A percentile compares a stretch with the other conserved stretches of the same genome.
phyloP scores from a whole-genome alignment of 495 filamentous ascomycete genomes.

The Lasiosphaeris hirsuta region DNA sequence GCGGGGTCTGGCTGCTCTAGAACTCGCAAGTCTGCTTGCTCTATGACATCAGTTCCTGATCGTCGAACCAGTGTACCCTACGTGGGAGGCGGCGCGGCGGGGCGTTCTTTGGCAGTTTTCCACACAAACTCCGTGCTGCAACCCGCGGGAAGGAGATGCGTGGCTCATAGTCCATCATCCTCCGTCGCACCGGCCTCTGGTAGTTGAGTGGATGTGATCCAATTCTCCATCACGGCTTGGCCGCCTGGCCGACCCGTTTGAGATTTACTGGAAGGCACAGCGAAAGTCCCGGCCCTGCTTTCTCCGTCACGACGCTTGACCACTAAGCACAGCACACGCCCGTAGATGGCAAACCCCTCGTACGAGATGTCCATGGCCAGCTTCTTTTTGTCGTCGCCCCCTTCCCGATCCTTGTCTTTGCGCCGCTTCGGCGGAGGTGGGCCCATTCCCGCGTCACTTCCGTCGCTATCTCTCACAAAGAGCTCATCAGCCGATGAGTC shows the following conservation, averaged over 20 bases:
- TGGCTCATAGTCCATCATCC: conserved; percentile 19
- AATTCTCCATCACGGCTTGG: conserved; percentile 88
- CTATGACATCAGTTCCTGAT: conserved; percentile 1
- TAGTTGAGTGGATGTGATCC: conserved; percentile 74
- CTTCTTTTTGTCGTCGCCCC: conserved; percentile 84
- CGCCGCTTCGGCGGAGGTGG: conserved; percentile 47
- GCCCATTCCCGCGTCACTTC: conserved; percentile 22
- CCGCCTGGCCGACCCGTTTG: conserved; percentile 43
- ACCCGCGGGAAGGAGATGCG: not conserved
- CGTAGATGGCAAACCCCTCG: conserved; percentile 93
- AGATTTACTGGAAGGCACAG: conserved; percentile 27
- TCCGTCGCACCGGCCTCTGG: conserved; percentile 38
- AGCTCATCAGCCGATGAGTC: conserved; percentile 28
- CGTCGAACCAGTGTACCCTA: not conserved
- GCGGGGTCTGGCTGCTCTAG: not conserved
- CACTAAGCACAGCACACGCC: conserved; percentile 83
- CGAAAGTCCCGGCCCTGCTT: conserved; percentile 24
- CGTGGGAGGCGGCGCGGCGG: too few species aligned
- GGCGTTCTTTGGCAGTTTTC: not conserved
- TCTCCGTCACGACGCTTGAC: conserved; percentile 58
- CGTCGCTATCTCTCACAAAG: conserved; percentile 30
- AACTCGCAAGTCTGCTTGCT: not conserved
- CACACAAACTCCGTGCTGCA: not conserved
- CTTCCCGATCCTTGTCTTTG: conserved; percentile 37
- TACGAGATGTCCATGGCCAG: conserved; percentile 77